Evolutionary conservation across 495 filamentous ascomycete species (phyloP).

Genomic region (Podospora australis): DNA sequence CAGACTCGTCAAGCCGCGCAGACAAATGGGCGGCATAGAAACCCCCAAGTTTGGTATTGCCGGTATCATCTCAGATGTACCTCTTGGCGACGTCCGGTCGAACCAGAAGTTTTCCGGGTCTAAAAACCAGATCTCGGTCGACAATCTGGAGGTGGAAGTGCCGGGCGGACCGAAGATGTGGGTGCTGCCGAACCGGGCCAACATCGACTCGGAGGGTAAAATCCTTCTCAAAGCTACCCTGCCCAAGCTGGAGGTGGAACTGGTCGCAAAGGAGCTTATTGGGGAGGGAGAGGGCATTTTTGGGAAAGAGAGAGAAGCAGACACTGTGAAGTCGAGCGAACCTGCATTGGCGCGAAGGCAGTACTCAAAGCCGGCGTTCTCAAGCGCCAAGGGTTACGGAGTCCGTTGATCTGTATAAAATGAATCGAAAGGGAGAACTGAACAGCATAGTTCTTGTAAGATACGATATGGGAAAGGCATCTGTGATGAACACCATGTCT

Average conservation of each 20-base stretch:
- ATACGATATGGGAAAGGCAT: neutral
- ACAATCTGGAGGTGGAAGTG: too few species aligned
- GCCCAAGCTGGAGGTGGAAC: constrained; percentile 35
- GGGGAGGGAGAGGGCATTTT: constrained; percentile 28
- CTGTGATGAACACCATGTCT: neutral
- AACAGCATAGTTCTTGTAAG: too few species aligned
- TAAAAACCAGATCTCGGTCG: too few species aligned
- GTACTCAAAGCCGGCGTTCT: neutral
- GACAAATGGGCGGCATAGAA: constrained; percentile 3
- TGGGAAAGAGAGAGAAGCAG: constrained; percentile 10
- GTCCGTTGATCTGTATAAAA: neutral
- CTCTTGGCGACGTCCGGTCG: constrained; percentile 21
- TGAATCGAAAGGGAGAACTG: neutral
- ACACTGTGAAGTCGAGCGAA: too few species aligned
- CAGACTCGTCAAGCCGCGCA: constrained; percentile 57
- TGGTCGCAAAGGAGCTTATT: constrained; percentile 46
- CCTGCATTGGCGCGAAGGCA: too few species aligned
- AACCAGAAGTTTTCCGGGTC: constrained; percentile 17
- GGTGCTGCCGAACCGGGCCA: constrained; percentile 51
- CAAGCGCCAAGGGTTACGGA: neutral
- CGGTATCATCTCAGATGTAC: constrained; percentile 38
- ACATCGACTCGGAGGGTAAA: constrained; percentile 53
- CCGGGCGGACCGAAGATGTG: constrained; percentile 64
- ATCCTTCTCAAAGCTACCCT: constrained; percentile 46
- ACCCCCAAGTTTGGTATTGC: constrained; percentile 38